phyloP scores from a whole-genome alignment of 305 asterid genomes.

The Fraxinus angustifolia region DNA sequence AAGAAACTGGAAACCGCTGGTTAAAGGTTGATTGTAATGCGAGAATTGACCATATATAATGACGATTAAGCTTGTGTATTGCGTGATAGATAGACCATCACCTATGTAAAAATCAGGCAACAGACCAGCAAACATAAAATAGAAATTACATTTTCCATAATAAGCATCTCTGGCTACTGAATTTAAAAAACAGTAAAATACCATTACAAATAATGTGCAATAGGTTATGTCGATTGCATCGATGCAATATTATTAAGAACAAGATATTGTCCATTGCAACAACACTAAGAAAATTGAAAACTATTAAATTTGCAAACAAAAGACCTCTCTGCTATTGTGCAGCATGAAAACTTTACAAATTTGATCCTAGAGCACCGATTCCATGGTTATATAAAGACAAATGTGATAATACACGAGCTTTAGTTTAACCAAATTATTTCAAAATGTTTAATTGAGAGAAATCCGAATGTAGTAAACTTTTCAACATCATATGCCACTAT shows the following conservation, averaged over 20 bases:
- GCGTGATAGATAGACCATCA: background rate
- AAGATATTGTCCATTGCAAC: slow-evolving; percentile 1
- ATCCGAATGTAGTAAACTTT: background rate
- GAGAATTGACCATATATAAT: background rate
- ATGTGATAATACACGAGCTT: background rate
- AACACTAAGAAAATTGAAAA: background rate
- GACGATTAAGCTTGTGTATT: background rate
- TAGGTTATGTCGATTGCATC: background rate
- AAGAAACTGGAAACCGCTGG: slow-evolving; percentile 1
- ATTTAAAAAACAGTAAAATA: background rate
- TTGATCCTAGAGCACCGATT: background rate
- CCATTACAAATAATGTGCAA: background rate
- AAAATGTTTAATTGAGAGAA: slow-evolving; percentile 14
- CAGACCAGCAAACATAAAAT: background rate
- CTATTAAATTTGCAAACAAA: background rate
- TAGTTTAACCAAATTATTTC: background rate
- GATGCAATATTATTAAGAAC: background rate
- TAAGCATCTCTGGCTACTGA: too few species aligned
- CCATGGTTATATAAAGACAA: slow-evolving; percentile 1
- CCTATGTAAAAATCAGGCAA: background rate
- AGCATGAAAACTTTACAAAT: slow-evolving; percentile 10
- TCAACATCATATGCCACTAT: background rate
- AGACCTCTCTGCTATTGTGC: background rate
- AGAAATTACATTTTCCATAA: background rate
- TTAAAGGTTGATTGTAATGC: slow-evolving; percentile 9